Evolutionary conservation across 176 grass and related monocot genomes (phyloP).

Genomic region (Raddia distichophylla): DNA sequence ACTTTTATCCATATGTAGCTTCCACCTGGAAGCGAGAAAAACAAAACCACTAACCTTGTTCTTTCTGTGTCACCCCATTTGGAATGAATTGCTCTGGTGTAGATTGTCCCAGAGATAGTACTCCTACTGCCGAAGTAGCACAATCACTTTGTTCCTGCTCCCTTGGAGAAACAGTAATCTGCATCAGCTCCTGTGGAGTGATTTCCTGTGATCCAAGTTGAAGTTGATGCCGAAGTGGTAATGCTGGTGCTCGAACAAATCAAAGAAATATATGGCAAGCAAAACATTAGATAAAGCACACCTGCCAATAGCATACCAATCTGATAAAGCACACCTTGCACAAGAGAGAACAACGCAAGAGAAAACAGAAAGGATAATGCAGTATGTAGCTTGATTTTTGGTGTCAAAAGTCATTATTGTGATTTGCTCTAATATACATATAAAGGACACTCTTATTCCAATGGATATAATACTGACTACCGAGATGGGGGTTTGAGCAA

Average conservation of each 20-base stretch:
- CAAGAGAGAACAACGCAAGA: not conserved
- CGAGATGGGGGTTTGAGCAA: too few relatives aligned
- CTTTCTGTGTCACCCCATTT: not conserved
- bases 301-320: not conserved
- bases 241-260: not conserved
- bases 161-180: not conserved
- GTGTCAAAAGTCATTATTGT: too few relatives aligned
- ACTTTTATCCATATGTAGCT: not conserved
- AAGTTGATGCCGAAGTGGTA: not conserved
- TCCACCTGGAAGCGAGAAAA: constrained; percentile 2
- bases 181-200: not conserved
- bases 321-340: not conserved
- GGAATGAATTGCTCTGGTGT: not conserved
- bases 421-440: too few relatives aligned
- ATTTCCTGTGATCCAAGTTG: not conserved
- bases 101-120: not conserved
- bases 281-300: not conserved
- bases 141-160: not conserved
- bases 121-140: constrained; percentile 1
- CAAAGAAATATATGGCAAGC: not conserved
- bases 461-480: too few relatives aligned
- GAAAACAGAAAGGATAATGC: not conserved
- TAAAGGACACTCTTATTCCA: too few relatives aligned
- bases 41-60: not conserved
- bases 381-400: not conserved